phyloP scores from a whole-genome alignment of 345 rosid genomes.

The Arabis alpina region DNA sequence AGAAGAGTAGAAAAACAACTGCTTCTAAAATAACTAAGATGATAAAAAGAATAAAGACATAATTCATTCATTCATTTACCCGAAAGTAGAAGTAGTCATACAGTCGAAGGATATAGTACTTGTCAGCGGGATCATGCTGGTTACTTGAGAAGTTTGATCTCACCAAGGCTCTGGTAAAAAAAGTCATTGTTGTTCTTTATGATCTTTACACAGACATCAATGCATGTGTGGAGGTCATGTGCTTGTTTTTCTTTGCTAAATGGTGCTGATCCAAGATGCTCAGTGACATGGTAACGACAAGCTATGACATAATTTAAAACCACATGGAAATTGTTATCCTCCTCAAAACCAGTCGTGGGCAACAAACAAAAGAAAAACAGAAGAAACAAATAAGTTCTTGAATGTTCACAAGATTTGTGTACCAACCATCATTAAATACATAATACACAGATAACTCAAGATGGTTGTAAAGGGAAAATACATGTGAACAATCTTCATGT shows the following conservation, averaged over 20 bases:
- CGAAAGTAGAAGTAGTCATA: constrained; percentile 95
- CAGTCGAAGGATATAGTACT: constrained; percentile 87
- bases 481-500: constrained; percentile 96
- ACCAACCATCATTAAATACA: neutral
- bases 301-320: constrained; percentile 91
- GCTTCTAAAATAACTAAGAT: neutral
- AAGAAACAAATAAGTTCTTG: constrained; percentile 15
- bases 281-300: constrained; percentile 96
- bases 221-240: constrained; percentile 93
- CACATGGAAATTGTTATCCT: constrained; percentile 97
- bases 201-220: constrained; percentile 96
- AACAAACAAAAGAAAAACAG: constrained; percentile 22
- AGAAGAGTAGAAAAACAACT: constrained; percentile 5
- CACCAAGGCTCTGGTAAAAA: constrained; percentile 98
- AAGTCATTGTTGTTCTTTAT: constrained; percentile 98
- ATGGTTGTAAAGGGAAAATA: constrained; percentile 29
- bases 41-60: constrained; percentile 3
- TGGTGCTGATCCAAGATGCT: constrained; percentile 99
- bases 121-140: constrained; percentile 97
- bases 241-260: constrained; percentile 99
- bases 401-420: neutral
- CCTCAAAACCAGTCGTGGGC: constrained; percentile 96
- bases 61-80: constrained; percentile 51
- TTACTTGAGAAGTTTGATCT: constrained; percentile 98
- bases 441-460: neutral